phyloP scores from a whole-genome alignment of 768 basidiomycete species.

The Lactarius tabidus region DNA sequence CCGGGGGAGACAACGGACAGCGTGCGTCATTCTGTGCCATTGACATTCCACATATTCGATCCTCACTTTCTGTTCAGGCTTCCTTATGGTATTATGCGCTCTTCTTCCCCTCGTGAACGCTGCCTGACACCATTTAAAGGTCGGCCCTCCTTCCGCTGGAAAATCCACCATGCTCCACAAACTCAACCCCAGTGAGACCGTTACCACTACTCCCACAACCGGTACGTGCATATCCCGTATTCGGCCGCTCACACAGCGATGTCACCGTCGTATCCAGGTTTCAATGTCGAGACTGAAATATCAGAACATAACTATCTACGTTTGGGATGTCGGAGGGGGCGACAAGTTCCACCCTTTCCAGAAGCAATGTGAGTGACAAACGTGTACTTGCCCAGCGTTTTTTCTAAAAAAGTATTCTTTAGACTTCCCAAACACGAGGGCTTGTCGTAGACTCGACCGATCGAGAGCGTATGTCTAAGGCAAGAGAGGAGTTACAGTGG shows the following conservation, averaged over 20 bases:
- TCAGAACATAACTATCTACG: slow-evolving; percentile 99
- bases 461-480: slow-evolving; percentile 98
- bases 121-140: slow-evolving; percentile 46
- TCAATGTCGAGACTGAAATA: slow-evolving; percentile 99
- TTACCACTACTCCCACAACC: slow-evolving; percentile 99
- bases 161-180: slow-evolving; percentile 99
- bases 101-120: neutral
- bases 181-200: slow-evolving; percentile 99
- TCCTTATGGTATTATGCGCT: slow-evolving; percentile 71
- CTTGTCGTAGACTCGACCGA: slow-evolving; percentile 99
- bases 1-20: slow-evolving; percentile 99
- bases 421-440: slow-evolving; percentile 99
- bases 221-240: slow-evolving; percentile 52
- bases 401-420: slow-evolving; percentile 19
- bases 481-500: slow-evolving; percentile 97
- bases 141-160: slow-evolving; percentile 98
- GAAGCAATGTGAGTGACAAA: slow-evolving; percentile 88
- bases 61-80: slow-evolving; percentile 55
- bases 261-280: slow-evolving; percentile 55
- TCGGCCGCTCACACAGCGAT: slow-evolving; percentile 20
- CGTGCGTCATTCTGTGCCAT: slow-evolving; percentile 56
- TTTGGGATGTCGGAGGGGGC: slow-evolving; percentile 99
- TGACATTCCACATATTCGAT: slow-evolving; percentile 25
- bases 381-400: slow-evolving; percentile 21
- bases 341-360: slow-evolving; percentile 99